phyloP scores from a whole-genome alignment of 2,329 filamentous ascomycete species.

The Rosellinia necatrix region DNA sequence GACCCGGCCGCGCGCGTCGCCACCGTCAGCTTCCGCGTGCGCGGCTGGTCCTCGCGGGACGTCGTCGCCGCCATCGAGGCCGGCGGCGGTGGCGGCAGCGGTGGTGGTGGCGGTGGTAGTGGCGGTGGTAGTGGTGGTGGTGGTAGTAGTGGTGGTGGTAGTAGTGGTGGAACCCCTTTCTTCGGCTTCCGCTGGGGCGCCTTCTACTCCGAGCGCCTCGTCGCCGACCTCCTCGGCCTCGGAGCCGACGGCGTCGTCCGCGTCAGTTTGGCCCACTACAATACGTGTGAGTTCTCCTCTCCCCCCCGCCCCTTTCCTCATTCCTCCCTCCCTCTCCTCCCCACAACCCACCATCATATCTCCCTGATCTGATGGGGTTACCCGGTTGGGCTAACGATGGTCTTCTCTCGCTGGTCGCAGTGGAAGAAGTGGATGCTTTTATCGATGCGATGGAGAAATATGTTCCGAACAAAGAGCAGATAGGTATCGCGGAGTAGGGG shows the following conservation, averaged over 20 bases:
- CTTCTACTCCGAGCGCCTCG: constrained; percentile 70
- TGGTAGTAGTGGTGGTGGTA: too few species aligned
- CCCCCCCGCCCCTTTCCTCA: background rate
- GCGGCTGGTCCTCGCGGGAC: constrained; percentile 58
- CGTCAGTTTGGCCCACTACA: constrained; percentile 76
- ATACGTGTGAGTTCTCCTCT: constrained; percentile 58
- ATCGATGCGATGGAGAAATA: constrained; percentile 58
- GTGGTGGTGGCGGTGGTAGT: too few species aligned
- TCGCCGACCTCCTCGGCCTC: constrained; percentile 62
- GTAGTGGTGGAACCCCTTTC: too few species aligned
- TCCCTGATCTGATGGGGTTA: too few species aligned
- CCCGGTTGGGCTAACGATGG: background rate
- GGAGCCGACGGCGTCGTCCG: constrained; percentile 67
- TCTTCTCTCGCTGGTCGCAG: constrained; percentile 39
- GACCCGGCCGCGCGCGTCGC: constrained; percentile 59
- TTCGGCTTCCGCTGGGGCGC: constrained; percentile 70
- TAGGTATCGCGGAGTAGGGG: too few species aligned
- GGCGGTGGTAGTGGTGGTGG: too few species aligned
- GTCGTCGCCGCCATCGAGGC: constrained; percentile 67
- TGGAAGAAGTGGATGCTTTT: constrained; percentile 60
- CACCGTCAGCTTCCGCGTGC: constrained; percentile 69
- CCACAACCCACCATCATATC: too few species aligned
- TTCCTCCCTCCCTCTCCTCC: background rate
- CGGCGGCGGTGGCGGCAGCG: too few species aligned
- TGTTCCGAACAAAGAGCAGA: constrained; percentile 39